Evolutionary conservation across 1,284 basidiomycete genomes (phyloP), one percentile per base, ranked within the genome.

Genomic region (Paramarasmius palmivorus): DNA sequence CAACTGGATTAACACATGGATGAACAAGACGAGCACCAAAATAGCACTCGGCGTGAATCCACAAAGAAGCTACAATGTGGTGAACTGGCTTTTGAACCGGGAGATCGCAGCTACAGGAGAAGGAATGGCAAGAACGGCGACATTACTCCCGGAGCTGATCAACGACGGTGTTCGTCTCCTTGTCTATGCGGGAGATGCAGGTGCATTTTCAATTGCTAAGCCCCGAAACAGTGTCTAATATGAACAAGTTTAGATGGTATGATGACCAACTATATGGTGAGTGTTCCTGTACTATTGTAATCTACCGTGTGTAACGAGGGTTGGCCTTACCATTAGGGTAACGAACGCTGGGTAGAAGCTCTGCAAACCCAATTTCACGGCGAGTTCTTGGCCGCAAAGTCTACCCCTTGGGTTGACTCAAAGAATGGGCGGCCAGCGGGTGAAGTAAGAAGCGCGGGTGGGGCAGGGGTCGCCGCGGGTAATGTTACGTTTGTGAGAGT

Each of bases 181-280:
- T 37, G 85, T 93, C 36, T 95, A 94, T 64, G 90, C 91, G 52
- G 92, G 91, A 22, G 87, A 90, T 63, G 86, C 89, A 32, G 83
- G 77, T 77, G 61, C 42, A 72, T 69, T 20, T 17, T 25, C 4
- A 23, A 10, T 26, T 7, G 19, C 50, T 4, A 15, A 25, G 20
- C 26, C 17, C 26, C 19, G 15, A 15, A 35, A 8, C n/a, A 14
- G 22, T 5, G 19, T n/a, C 7, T 20, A 49, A 40, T 20, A 32
- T 50, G 23, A 44, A n/a, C 3, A 82, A 59, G 74, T 81, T 61
- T 23, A 73, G 56, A 62, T 77, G 93, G 95, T 69, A 86, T 88
- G 74, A 88, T 89, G 82, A 92, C 90, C 73, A 90, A 91, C 68
- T 88, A 76, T 59, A 81, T 90, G 17, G 86, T 84, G 61, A 53